Conservation (phyloP, 1,284 basidiomycete species). For the Psilocybe mexicana region DNA sequence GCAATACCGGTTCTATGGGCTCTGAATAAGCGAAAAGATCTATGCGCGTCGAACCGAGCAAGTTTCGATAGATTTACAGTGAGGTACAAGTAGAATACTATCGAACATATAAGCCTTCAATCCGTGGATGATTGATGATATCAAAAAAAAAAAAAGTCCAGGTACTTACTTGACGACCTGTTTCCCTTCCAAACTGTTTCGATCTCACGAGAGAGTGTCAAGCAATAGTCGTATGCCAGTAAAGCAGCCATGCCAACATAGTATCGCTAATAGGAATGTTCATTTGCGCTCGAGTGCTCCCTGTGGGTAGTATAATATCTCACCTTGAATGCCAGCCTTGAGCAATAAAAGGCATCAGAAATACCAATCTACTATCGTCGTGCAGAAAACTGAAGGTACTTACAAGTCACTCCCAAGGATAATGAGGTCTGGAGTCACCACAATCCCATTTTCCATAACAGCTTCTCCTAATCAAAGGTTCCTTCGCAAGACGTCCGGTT, state of each 20-base stretch:
- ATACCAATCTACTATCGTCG: background rate
- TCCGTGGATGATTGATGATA: background rate
- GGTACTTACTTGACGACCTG: constrained; percentile 21
- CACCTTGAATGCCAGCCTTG: constrained; percentile 15
- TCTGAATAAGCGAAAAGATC: background rate
- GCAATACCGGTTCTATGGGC: constrained; percentile 25
- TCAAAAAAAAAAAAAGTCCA: background rate
- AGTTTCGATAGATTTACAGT: background rate
- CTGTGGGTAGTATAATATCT: background rate
- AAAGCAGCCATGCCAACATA: constrained; percentile 24
- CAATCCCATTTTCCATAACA: background rate
- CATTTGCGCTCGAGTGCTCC: background rate
- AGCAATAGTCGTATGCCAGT: constrained; percentile 28
- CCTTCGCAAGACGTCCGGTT: background rate
- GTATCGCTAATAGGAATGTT: constrained; percentile 19
- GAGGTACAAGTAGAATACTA: constrained; percentile 28
- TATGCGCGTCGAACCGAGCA: background rate
- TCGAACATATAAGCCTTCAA: background rate
- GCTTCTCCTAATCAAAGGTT: background rate
- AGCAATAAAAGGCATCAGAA: too few relatives aligned
- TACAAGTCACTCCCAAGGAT: constrained; percentile 16
- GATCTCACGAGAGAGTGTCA: constrained; percentile 25
- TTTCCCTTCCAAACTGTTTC: constrained; percentile 26
- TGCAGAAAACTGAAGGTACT: background rate
- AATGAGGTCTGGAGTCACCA: constrained; percentile 10